Conservation (phyloP, 2,329 filamentous ascomycete genomes). For the Sclerotiophoma versabilis region DNA sequence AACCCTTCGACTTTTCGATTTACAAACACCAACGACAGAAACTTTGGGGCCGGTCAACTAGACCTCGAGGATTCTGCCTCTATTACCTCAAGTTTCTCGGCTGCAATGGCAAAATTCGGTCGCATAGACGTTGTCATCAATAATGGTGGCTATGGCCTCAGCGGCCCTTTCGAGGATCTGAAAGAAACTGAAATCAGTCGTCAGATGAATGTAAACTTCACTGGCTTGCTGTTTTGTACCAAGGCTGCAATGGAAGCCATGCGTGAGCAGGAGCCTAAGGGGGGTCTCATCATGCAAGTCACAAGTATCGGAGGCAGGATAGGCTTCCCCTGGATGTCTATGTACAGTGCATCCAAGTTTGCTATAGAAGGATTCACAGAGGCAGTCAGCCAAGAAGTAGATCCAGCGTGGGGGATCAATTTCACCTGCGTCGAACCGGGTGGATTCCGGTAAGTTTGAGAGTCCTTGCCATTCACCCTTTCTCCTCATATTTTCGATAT, state of each 20-base stretch:
- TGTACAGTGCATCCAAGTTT: conserved; percentile 5
- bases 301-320: conserved; percentile 5
- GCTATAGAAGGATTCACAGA: conserved; percentile 1
- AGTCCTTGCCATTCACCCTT: not conserved
- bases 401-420: conserved; percentile 1
- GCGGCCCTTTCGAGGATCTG: conserved; percentile 2
- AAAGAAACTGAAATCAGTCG: conserved; percentile 1
- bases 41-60: conserved; percentile 55
- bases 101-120: conserved; percentile 74
- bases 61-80: conserved; percentile 55
- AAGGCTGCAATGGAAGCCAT: conserved; percentile 7
- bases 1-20: conserved; percentile 48
- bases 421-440: not conserved
- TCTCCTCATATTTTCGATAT: too few relatives aligned
- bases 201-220: conserved; percentile 4
- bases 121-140: conserved; percentile 59
- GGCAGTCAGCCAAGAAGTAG: conserved; percentile 1
- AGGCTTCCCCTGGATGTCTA: conserved; percentile 45
- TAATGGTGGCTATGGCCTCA: conserved; percentile 53
- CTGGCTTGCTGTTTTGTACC: conserved; percentile 1
- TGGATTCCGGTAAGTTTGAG: conserved; percentile 1
- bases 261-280: conserved; percentile 3
- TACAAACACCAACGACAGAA: conserved; percentile 45
- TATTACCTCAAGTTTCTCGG: conserved; percentile 47
- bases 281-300: conserved; percentile 4